A percentile compares a stretch with the other conserved stretches of the same genome.
Conservation (phyloP, 257 asterid genomes). For the Jacaranda mimosifolia region DNA sequence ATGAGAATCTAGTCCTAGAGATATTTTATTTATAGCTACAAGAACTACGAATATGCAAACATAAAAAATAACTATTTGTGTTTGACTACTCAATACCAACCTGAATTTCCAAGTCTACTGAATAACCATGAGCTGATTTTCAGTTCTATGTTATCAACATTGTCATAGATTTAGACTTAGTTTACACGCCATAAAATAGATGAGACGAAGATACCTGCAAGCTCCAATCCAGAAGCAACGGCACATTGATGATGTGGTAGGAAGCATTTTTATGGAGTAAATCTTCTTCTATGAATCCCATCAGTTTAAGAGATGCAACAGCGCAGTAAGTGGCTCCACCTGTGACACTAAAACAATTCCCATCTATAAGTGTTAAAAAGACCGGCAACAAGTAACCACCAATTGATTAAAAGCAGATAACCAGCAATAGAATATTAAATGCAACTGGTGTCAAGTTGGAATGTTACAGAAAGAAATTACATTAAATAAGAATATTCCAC, state of each 20-base stretch:
- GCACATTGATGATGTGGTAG: conserved; percentile 60
- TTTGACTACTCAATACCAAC: conserved; percentile 7
- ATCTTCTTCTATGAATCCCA: conserved; percentile 87
- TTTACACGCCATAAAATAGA: conserved; percentile 13
- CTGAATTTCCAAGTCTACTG: no score
- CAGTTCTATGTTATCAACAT: conserved; percentile 24
- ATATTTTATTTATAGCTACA: neutral
- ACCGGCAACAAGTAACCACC: conserved; percentile 33
- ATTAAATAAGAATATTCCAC: neutral
- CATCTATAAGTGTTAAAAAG: conserved; percentile 60
- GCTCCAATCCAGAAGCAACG: conserved; percentile 87
- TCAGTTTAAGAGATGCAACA: conserved; percentile 90
- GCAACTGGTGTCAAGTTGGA: neutral
- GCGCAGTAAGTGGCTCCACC: conserved; percentile 99
- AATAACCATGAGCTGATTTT: neutral
- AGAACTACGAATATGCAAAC: neutral
- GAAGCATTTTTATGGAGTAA: conserved; percentile 50
- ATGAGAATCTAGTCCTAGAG: neutral
- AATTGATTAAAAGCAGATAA: conserved; percentile 25
- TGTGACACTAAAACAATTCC: conserved; percentile 77
- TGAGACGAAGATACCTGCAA: conserved; percentile 67
- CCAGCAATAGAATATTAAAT: conserved; percentile 14
- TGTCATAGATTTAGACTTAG: conserved; percentile 7
- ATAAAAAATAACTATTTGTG: neutral
- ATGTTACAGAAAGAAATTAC: neutral